phyloP scores from a whole-genome alignment of 169 alveolate genomes.

The Eimeria sp. region DNA sequence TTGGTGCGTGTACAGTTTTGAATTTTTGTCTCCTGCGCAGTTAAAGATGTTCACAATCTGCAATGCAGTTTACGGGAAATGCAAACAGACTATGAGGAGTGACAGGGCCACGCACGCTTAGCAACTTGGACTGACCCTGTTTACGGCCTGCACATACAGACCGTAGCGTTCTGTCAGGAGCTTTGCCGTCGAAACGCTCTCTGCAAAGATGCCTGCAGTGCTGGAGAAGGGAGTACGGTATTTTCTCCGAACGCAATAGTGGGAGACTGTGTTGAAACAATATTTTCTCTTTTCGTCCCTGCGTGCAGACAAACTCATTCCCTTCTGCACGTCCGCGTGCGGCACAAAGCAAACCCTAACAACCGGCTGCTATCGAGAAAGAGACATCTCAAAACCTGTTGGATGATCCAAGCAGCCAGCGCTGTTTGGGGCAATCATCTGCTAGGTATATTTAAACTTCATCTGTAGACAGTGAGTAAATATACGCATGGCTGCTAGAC shows the following conservation, averaged over 20 bases:
- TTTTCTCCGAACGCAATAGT: not conserved
- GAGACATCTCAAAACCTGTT: too few species aligned
- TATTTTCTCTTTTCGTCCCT: not conserved
- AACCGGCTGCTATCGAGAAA: too few species aligned
- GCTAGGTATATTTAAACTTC: not conserved
- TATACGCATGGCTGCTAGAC: not conserved
- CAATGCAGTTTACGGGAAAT: too few species aligned
- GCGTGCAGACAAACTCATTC: not conserved
- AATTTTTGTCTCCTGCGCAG: too few species aligned
- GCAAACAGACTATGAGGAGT: too few species aligned
- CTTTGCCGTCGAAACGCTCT: not conserved
- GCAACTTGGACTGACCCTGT: too few species aligned
- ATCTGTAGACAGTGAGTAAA: not conserved
- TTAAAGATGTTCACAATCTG: too few species aligned
- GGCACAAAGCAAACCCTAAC: too few species aligned
- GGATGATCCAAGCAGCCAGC: not conserved
- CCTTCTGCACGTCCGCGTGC: not conserved
- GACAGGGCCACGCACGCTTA: too few species aligned
- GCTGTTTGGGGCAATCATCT: not conserved
- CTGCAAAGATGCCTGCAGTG: not conserved
- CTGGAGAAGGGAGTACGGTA: not conserved
- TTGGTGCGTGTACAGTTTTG: too few species aligned
- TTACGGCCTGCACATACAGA: too few species aligned
- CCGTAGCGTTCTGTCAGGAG: too few species aligned
- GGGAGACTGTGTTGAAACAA: not conserved